phyloP scores from a whole-genome alignment of 345 rosid species.

The Corchorus capsularis region DNA sequence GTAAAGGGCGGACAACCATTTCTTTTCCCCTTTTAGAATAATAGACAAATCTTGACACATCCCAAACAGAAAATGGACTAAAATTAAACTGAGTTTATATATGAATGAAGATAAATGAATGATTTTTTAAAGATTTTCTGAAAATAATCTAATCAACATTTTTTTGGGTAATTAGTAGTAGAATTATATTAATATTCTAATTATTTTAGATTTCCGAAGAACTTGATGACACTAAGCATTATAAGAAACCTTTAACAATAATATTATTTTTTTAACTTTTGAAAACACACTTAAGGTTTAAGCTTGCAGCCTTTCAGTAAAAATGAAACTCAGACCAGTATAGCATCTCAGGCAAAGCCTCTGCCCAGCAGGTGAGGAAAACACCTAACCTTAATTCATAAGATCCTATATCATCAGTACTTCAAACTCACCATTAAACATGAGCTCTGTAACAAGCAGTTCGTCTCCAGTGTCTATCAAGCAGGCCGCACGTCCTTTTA shows the following conservation, averaged over 20 bases:
- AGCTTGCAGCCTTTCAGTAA: not conserved
- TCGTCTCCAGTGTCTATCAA: conserved; percentile 99
- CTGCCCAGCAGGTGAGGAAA: conserved; percentile 8
- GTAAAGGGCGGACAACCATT: too few species aligned
- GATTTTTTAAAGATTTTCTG: not conserved
- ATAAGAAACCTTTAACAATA: not conserved
- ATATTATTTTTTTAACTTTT: not conserved
- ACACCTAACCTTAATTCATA: conserved; percentile 11
- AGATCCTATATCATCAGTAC: conserved; percentile 12
- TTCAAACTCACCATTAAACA: conserved; percentile 78
- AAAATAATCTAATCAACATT: too few species aligned
- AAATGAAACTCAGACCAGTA: conserved; percentile 3
- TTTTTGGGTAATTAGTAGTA: too few species aligned
- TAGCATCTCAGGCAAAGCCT: conserved; percentile 12
- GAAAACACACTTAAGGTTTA: not conserved
- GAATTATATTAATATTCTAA: not conserved
- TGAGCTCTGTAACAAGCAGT: conserved; percentile 94
- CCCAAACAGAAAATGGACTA: not conserved
- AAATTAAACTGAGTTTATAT: not conserved
- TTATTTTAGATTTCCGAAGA: not conserved
- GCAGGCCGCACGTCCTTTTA: conserved; percentile 98
- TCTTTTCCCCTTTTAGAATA: too few species aligned
- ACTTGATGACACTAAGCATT: not conserved
- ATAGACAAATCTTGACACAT: too few species aligned
- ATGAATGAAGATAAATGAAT: not conserved